phyloP scores from a whole-genome alignment of 2,329 filamentous ascomycete genomes.

The Microsporum audouinii region DNA sequence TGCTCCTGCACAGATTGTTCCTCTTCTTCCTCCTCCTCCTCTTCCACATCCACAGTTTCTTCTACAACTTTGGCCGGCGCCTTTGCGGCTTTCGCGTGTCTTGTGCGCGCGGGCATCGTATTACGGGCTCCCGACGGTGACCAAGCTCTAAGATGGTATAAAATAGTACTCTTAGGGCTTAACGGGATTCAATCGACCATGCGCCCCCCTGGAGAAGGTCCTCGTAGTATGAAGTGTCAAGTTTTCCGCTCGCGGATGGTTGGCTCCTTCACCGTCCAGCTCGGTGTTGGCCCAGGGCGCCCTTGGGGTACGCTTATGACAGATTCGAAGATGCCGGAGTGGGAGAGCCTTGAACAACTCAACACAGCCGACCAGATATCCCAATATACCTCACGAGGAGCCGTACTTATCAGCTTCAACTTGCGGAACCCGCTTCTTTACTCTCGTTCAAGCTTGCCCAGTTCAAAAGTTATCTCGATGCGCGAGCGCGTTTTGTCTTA shows the following conservation, averaged over 20 bases:
- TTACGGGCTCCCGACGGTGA: slow-evolving; percentile 13
- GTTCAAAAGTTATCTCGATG: background rate
- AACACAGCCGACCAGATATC: background rate
- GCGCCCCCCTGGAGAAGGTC: background rate
- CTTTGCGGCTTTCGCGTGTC: slow-evolving; percentile 25
- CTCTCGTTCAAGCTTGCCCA: background rate
- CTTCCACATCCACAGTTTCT: background rate
- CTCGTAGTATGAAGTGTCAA: background rate
- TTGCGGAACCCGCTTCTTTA: background rate
- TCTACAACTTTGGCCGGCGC: slow-evolving; percentile 22
- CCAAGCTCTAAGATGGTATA: background rate
- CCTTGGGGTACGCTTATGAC: background rate
- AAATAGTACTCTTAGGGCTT: background rate
- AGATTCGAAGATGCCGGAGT: background rate
- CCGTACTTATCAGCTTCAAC: background rate
- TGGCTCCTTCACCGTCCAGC: background rate
- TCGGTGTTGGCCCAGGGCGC: background rate
- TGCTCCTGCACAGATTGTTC: slow-evolving; percentile 19
- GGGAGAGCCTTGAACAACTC: background rate
- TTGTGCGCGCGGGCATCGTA: slow-evolving; percentile 35
- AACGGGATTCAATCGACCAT: background rate
- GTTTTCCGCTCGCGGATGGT: background rate
- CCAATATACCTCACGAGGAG: background rate
- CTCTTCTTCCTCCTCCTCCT: slow-evolving; percentile 3
- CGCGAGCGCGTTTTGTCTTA: slow-evolving; percentile 1